Percentiles rank a stretch among this genome's conserved stretches.
Conservation (phyloP, 768 basidiomycete genomes). For the Phaeotremella fagi region DNA sequence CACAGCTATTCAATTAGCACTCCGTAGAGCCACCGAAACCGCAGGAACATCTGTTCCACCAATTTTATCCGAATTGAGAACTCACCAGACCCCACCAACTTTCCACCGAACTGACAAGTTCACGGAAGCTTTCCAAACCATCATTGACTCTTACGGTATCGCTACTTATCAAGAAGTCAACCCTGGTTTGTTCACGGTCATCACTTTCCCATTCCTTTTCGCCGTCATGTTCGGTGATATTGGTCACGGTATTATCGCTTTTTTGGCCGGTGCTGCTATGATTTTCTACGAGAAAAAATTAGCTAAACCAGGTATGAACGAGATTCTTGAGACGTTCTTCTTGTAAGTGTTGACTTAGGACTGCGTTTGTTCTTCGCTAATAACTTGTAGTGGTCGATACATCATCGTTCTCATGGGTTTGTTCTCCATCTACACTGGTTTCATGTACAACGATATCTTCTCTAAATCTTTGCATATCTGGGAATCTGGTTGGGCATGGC, state of each 20-base stretch:
- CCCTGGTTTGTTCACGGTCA: slow-evolving; percentile 76
- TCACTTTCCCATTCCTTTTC: slow-evolving; percentile 95
- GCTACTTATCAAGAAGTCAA: slow-evolving; percentile 95
- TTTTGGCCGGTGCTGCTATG: slow-evolving; percentile 72
- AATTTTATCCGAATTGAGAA: slow-evolving; percentile 82
- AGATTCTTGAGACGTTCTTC: slow-evolving; percentile 87
- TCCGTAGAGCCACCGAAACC: slow-evolving; percentile 87
- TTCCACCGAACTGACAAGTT: slow-evolving; percentile 93
- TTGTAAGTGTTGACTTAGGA: slow-evolving; percentile 59
- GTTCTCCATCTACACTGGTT: slow-evolving; percentile 92
- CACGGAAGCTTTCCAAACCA: slow-evolving; percentile 92
- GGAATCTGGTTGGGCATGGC: slow-evolving; percentile 84
- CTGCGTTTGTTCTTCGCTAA: slow-evolving; percentile 22
- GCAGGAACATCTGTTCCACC: slow-evolving; percentile 89
- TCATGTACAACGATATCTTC: slow-evolving; percentile 99
- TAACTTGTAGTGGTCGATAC: slow-evolving; percentile 75
- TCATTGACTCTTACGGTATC: slow-evolving; percentile 96
- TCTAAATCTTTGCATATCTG: slow-evolving; percentile 84
- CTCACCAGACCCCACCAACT: slow-evolving; percentile 87
- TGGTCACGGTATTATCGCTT: slow-evolving; percentile 84
- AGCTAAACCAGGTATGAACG: slow-evolving; percentile 67
- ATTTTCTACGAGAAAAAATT: slow-evolving; percentile 78
- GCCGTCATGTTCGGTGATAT: slow-evolving; percentile 99
- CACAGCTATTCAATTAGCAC: slow-evolving; percentile 72
- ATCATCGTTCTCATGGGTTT: slow-evolving; percentile 97